These are phyloP conservation scores for Thelonectria discophora DNA, from an alignment of 2,329 filamentous ascomycete species.

Conservation along the genomic window DNA sequence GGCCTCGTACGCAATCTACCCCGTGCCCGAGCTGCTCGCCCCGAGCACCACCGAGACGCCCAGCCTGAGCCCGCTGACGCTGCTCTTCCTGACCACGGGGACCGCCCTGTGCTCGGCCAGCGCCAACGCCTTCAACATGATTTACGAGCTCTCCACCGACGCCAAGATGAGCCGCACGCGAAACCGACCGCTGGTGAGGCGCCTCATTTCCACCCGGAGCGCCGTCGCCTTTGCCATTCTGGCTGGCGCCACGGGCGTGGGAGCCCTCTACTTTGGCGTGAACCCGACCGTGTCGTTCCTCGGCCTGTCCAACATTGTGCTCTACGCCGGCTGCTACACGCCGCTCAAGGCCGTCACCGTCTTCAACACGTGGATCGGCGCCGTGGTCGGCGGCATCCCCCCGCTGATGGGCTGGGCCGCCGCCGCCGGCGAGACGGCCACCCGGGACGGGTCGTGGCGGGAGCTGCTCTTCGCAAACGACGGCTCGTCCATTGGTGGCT, in stretches of 20 bases:
- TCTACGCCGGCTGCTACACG: slow-evolving; percentile 94
- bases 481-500: slow-evolving; percentile 77
- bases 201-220: slow-evolving; percentile 74
- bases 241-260: slow-evolving; percentile 74
- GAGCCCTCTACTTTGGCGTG: slow-evolving; percentile 84
- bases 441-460: slow-evolving; percentile 76
- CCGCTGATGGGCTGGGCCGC: slow-evolving; percentile 99
- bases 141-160: slow-evolving; percentile 90
- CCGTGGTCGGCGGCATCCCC: slow-evolving; percentile 90
- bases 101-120: slow-evolving; percentile 90
- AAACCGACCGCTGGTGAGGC: slow-evolving; percentile 87
- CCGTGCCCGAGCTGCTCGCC: slow-evolving; percentile 84
- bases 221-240: slow-evolving; percentile 83
- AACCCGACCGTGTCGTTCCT: slow-evolving; percentile 93
- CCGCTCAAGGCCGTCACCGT: slow-evolving; percentile 88
- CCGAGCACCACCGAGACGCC: slow-evolving; percentile 73
- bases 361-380: slow-evolving; percentile 94
- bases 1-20: slow-evolving; percentile 91
- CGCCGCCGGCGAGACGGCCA: slow-evolving; percentile 87
- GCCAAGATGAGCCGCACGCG: slow-evolving; percentile 93
- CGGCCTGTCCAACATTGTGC: slow-evolving; percentile 81
- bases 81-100: slow-evolving; percentile 89
- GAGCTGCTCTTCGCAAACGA: slow-evolving; percentile 76
- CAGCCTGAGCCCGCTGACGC: slow-evolving; percentile 87
- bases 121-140: slow-evolving; percentile 96